Percentiles rank a stretch among this genome's conserved stretches.
These are phyloP conservation scores for Abelmoschus esculentus DNA, from an alignment of 345 rosid species.

Conservation along the genomic window DNA sequence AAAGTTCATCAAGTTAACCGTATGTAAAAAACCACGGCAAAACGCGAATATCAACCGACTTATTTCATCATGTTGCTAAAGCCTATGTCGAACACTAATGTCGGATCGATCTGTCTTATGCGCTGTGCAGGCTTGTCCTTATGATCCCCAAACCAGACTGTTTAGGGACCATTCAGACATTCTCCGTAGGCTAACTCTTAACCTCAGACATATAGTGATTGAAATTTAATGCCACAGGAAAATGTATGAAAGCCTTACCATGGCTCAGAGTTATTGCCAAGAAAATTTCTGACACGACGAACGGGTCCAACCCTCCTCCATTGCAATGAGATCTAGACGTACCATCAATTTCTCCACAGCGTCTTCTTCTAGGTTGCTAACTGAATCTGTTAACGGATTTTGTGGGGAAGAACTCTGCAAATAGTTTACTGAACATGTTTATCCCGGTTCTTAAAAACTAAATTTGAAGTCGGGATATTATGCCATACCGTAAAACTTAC, in stretches of 20 bases:
- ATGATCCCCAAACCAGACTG: not conserved
- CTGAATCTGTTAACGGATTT: slow-evolving; percentile 17
- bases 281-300: slow-evolving; percentile 39
- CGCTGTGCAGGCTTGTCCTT: not conserved
- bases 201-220: not conserved
- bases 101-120: not conserved
- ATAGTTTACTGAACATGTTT: not conserved
- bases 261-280: slow-evolving; percentile 49
- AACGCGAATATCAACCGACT: not conserved
- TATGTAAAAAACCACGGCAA: not conserved
- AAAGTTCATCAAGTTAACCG: not conserved
- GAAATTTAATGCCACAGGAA: not conserved
- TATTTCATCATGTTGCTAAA: not conserved
- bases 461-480: not conserved
- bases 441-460: not conserved
- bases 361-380: slow-evolving; percentile 39
- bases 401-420: slow-evolving; percentile 24
- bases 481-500: slow-evolving; percentile 15
- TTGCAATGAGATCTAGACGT: slow-evolving; percentile 48
- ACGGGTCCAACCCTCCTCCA: slow-evolving; percentile 57
- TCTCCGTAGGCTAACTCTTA: not conserved
- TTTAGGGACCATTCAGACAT: not conserved
- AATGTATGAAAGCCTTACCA: slow-evolving; percentile 29
- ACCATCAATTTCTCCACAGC: slow-evolving; percentile 41
- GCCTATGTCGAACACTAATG: not conserved